phyloP scores from a whole-genome alignment of 140 eudicot species.

The Anethum foeniculum region DNA sequence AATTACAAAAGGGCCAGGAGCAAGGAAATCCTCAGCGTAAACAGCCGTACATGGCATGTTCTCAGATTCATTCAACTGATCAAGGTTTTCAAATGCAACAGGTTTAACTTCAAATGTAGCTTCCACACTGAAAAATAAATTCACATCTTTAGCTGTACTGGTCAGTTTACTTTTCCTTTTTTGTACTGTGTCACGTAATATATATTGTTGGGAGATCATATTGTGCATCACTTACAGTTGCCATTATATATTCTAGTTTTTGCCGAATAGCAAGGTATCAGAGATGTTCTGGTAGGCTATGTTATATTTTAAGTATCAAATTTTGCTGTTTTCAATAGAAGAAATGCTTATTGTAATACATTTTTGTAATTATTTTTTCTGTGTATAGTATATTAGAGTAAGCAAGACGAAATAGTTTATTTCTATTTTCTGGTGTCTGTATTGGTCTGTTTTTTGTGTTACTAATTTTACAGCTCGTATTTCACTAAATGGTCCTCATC shows the following conservation, averaged over 20 bases:
- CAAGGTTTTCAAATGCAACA: constrained; percentile 5
- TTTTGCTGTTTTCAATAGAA: background rate
- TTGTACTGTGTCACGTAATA: background rate
- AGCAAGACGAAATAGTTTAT: background rate
- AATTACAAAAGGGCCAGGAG: constrained; percentile 34
- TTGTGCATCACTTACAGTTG: constrained; percentile 1
- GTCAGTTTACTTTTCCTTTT: background rate
- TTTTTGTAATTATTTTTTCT: background rate
- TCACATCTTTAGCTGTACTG: background rate
- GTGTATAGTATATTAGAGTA: background rate
- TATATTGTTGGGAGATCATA: background rate
- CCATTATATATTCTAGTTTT: background rate
- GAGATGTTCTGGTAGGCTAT: background rate
- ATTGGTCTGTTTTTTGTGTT: background rate
- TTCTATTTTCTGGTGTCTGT: background rate
- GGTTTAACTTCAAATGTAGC: background rate
- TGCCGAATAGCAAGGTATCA: background rate
- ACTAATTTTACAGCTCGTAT: background rate
- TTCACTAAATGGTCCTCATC: background rate
- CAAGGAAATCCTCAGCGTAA: constrained; percentile 23
- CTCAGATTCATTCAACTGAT: background rate
- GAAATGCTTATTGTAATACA: background rate
- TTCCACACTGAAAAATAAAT: background rate
- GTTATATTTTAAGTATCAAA: background rate
- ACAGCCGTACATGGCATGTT: constrained; percentile 3